phyloP scores from a whole-genome alignment of 371 early-diverging fungal species.

The Vairimorpha ceranae region DNA sequence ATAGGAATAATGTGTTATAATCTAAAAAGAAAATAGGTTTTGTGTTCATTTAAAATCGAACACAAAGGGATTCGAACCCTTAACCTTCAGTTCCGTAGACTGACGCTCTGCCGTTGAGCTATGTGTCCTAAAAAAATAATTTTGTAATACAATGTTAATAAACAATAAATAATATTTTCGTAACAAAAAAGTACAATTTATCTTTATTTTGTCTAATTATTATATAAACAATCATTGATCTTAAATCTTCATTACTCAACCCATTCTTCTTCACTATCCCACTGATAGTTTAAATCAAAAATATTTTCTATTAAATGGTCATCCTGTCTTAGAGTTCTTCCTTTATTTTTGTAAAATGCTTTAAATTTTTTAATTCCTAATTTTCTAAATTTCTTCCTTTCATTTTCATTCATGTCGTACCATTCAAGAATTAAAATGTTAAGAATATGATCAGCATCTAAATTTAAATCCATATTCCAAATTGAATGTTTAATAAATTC shows the following conservation, averaged over 20 bases:
- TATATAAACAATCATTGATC: too few species aligned
- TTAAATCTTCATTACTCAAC: background rate
- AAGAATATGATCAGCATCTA: background rate
- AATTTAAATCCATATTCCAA: background rate
- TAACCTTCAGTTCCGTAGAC: constrained; percentile 48
- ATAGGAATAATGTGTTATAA: constrained; percentile 58
- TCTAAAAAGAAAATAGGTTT: constrained; percentile 14
- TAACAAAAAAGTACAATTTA: too few species aligned
- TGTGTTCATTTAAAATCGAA: constrained; percentile 20
- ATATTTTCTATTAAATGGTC: background rate
- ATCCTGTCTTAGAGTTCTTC: background rate
- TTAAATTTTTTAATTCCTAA: background rate
- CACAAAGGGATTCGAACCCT: constrained; percentile 44
- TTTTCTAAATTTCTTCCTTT: constrained; percentile 13
- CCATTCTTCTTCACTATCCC: constrained; percentile 6
- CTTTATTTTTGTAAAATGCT: background rate
- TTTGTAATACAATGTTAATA: too few species aligned
- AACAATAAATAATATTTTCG: background rate
- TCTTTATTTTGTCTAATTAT: too few species aligned
- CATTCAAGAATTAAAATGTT: background rate
- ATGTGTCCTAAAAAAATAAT: constrained; percentile 23
- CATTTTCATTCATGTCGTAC: constrained; percentile 4
- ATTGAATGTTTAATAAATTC: background rate
- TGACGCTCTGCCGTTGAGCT: constrained; percentile 45
- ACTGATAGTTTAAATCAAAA: background rate